Conservation (phyloP, 768 basidiomycete species). For the Boletellus sp. region DNA sequence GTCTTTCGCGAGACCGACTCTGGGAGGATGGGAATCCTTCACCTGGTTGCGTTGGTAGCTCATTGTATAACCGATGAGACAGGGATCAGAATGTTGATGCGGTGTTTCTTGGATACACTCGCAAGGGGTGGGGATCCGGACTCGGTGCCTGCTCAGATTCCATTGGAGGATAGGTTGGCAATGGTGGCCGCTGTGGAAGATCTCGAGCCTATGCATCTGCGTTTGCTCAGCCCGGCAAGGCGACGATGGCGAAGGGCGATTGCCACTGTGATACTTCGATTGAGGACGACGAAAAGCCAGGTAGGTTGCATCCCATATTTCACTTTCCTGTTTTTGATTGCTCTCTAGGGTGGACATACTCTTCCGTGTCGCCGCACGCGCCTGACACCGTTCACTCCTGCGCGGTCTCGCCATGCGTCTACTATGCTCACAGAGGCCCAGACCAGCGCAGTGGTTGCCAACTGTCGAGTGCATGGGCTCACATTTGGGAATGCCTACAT, state of each 20-base stretch:
- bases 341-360: constrained; percentile 51
- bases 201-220: constrained; percentile 31
- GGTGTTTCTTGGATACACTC: constrained; percentile 46
- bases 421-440: constrained; percentile 28
- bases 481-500: constrained; percentile 52
- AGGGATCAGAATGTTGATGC: constrained; percentile 38
- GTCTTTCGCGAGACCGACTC: constrained; percentile 34
- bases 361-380: too few species aligned
- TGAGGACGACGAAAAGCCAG: constrained; percentile 32
- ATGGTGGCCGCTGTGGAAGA: constrained; percentile 34
- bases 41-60: constrained; percentile 42
- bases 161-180: constrained; percentile 38
- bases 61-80: constrained; percentile 55
- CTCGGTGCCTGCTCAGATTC: constrained; percentile 10
- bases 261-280: constrained; percentile 34
- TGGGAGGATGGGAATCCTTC: constrained; percentile 34
- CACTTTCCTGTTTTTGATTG: not conserved
- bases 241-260: constrained; percentile 47
- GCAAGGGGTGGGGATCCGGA: not conserved
- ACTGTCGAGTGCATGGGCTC: constrained; percentile 40
- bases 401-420: constrained; percentile 29
- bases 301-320: constrained; percentile 27
- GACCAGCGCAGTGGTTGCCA: constrained; percentile 31
- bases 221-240: constrained; percentile 32
- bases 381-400: constrained; percentile 35